Percentiles rank a stretch among this genome's conserved stretches.
These are phyloP conservation scores for Gloeophyllum trabeum DNA, from an alignment of 768 basidiomycete species.

Conservation along the genomic window DNA sequence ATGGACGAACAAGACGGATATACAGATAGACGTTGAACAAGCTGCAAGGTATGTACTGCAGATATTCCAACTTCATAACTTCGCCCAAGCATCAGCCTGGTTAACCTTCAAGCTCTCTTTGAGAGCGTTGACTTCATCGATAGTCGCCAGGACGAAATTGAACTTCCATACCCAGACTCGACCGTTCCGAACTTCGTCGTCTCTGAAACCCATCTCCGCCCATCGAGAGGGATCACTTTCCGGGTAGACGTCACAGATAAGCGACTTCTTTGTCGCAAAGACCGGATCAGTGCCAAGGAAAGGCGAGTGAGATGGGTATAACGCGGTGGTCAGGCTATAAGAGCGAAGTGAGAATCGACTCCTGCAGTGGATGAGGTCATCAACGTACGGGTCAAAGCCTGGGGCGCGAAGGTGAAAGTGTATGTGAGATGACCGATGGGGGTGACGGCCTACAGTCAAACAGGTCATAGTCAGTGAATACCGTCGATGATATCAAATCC, in stretches of 20 bases:
- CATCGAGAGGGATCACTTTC: conserved; percentile 16
- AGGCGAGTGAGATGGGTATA: conserved; percentile 22
- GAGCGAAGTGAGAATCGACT: no score
- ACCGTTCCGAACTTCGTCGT: conserved; percentile 16
- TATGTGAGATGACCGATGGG: conserved; percentile 21
- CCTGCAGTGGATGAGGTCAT: no score
- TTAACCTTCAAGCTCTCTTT: conserved; percentile 6
- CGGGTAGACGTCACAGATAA: conserved; percentile 17
- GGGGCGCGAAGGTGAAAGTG: conserved; percentile 21
- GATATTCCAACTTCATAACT: no score
- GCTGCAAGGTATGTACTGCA: no score
- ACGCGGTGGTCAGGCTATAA: conserved; percentile 18
- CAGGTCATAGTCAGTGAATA: no score
- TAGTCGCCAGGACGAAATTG: conserved; percentile 18
- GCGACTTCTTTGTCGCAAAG: conserved; percentile 22
- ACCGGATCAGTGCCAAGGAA: conserved; percentile 25
- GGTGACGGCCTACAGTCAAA: conserved; percentile 18
- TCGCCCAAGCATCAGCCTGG: no score
- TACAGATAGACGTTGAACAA: no score
- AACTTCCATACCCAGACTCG: conserved; percentile 21
- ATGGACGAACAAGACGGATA: no score
- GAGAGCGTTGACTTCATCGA: conserved; percentile 17
- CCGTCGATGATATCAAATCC: no score
- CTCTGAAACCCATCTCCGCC: conserved; percentile 18
- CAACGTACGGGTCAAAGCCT: conserved; percentile 20